Evolutionary conservation across 805 yeast species (phyloP).

Genomic region (Metschnikowia borealis): DNA sequence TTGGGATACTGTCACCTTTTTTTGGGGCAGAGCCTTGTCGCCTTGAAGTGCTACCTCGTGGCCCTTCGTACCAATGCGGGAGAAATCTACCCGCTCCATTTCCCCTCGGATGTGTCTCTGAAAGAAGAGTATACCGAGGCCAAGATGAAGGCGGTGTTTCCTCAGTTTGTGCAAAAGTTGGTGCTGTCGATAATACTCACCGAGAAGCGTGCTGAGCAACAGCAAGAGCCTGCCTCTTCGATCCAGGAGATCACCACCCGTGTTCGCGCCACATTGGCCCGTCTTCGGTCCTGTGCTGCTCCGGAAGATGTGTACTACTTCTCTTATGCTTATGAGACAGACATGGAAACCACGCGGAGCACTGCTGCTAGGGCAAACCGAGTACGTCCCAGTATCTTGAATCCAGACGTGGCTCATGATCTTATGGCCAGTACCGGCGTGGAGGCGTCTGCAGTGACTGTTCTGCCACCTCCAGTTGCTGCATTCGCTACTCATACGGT

Average conservation of each 20-base stretch:
- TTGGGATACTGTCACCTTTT: constrained; percentile 41
- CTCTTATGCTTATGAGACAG: constrained; percentile 24
- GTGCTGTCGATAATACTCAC: constrained; percentile 32
- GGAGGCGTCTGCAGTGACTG: constrained; percentile 21
- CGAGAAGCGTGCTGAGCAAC: constrained; percentile 38
- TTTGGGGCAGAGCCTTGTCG: constrained; percentile 33
- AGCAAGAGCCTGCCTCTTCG: constrained; percentile 23
- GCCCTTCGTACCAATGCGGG: constrained; percentile 31
- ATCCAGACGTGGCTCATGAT: constrained; percentile 36
- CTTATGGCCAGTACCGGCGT: constrained; percentile 26
- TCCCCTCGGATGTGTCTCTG: constrained; percentile 14
- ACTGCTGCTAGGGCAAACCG: constrained; percentile 30
- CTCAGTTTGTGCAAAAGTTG: constrained; percentile 37
- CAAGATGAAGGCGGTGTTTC: constrained; percentile 25
- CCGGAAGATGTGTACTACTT: constrained; percentile 26
- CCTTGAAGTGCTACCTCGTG: constrained; percentile 31
- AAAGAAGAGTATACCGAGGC: constrained; percentile 20
- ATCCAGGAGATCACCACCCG: constrained; percentile 23
- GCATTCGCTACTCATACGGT: background rate
- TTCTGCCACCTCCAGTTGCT: constrained; percentile 3
- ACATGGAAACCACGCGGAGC: constrained; percentile 22
- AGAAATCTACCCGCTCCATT: constrained; percentile 25
- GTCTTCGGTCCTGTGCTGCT: constrained; percentile 20
- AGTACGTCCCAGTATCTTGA: constrained; percentile 33
- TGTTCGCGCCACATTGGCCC: constrained; percentile 26